These are phyloP conservation scores for Candida neerlandica DNA, from an alignment of 1,139 yeast species.

Conservation along the genomic window DNA sequence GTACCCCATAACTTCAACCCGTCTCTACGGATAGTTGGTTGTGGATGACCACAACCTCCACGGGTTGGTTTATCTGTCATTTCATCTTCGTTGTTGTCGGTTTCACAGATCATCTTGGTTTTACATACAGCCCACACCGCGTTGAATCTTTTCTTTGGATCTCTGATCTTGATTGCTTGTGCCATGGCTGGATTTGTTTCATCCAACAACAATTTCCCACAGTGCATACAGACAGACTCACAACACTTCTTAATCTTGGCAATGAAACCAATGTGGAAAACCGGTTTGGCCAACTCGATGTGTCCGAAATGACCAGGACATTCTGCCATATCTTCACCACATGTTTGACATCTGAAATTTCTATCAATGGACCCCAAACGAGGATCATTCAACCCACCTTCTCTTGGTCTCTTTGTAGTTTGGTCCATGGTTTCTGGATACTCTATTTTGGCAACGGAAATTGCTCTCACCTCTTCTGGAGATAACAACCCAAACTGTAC, in stretches of 20 bases:
- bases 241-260: constrained; percentile 92
- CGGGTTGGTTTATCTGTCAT: constrained; percentile 55
- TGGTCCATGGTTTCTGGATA: constrained; percentile 99
- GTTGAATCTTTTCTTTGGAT: constrained; percentile 92
- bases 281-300: constrained; percentile 97
- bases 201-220: constrained; percentile 91
- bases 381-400: constrained; percentile 97
- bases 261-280: constrained; percentile 94
- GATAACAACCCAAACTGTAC: constrained; percentile 98
- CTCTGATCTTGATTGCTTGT: constrained; percentile 85
- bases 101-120: constrained; percentile 93
- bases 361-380: constrained; percentile 98
- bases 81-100: constrained; percentile 76
- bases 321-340: constrained; percentile 99
- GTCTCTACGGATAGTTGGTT: constrained; percentile 94
- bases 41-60: constrained; percentile 98
- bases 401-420: constrained; percentile 90
- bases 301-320: constrained; percentile 99
- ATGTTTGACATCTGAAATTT: constrained; percentile 95
- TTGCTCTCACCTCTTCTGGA: constrained; percentile 96
- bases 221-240: constrained; percentile 97
- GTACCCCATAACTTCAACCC: constrained; percentile 96
- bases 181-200: constrained; percentile 86
- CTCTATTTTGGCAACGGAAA: constrained; percentile 95
- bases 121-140: constrained; percentile 96